Percentiles rank a stretch among this genome's conserved stretches.
These are phyloP conservation scores for Apodospora peruviana DNA, from an alignment of 495 filamentous ascomycete genomes.

Conservation along the genomic window DNA sequence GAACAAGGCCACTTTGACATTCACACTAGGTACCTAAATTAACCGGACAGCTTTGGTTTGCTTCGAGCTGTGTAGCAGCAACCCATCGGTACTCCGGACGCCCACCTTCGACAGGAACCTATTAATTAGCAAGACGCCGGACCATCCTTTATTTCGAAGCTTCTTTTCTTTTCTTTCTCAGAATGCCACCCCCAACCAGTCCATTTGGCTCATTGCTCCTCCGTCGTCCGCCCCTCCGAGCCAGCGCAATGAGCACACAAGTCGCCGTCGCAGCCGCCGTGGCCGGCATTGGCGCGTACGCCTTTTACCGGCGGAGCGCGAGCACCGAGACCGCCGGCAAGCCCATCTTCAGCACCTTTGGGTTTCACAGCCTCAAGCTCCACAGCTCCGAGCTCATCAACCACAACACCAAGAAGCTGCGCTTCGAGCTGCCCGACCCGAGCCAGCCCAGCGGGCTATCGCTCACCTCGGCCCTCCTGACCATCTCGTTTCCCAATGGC, in stretches of 20 bases:
- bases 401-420: conserved; percentile 60
- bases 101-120: conserved; percentile 1
- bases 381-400: conserved; percentile 52
- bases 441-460: conserved; percentile 43
- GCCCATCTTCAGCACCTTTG: conserved; percentile 24
- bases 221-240: conserved; percentile 10
- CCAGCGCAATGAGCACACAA: conserved; percentile 21
- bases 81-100: conserved; percentile 24
- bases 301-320: conserved; percentile 15
- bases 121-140: no score
- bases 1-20: conserved; percentile 2
- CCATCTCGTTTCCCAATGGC: conserved; percentile 47
- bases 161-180: no score
- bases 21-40: conserved; percentile 5
- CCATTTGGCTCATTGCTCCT: conserved; percentile 3
- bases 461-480: conserved; percentile 53
- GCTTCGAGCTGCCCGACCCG: conserved; percentile 55
- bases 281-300: conserved; percentile 23
- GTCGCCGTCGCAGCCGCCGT: conserved; percentile 22
- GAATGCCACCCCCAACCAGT: conserved; percentile 10
- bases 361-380: conserved; percentile 35
- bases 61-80: neutral
- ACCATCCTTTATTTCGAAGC: no score
- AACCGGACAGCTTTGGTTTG: conserved; percentile 5
- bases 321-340: conserved; percentile 8